phyloP scores from a whole-genome alignment of 1,284 basidiomycete species.

The Anthracocystis setariae region DNA sequence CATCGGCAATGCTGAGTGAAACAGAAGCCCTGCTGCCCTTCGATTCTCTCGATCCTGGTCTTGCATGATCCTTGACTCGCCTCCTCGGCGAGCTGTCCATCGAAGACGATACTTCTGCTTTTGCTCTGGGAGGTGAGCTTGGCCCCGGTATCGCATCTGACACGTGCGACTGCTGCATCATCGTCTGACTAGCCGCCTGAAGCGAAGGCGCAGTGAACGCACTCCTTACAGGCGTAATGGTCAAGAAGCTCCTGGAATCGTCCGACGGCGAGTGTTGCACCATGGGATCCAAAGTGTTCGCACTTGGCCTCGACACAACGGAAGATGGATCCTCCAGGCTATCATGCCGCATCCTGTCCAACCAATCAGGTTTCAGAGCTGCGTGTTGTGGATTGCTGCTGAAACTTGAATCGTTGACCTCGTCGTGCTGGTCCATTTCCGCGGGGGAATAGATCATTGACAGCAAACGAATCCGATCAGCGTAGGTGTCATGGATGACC shows the following conservation, averaged over 20 bases:
- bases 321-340: constrained; percentile 6
- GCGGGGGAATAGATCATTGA: constrained; percentile 59
- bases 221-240: constrained; percentile 27
- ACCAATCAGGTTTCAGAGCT: constrained; percentile 31
- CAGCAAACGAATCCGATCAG: constrained; percentile 67
- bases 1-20: constrained; percentile 42
- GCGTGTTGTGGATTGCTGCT: constrained; percentile 11
- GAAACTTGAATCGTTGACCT: constrained; percentile 22
- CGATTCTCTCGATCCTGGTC: constrained; percentile 27
- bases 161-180: too few species aligned
- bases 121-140: constrained; percentile 23
- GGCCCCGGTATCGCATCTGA: constrained; percentile 8
- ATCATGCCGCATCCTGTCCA: constrained; percentile 30
- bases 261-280: constrained; percentile 16
- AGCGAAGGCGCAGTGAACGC: constrained; percentile 12
- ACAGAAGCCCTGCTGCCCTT: constrained; percentile 28
- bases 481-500: constrained; percentile 69
- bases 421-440: constrained; percentile 9
- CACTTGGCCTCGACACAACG: constrained; percentile 13
- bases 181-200: not conserved
- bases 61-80: constrained; percentile 6
- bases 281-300: not conserved
- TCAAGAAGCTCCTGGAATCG: constrained; percentile 25
- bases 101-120: constrained; percentile 17
- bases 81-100: constrained; percentile 26